These are phyloP conservation scores for Cyberlindnera saturnus DNA, from an alignment of 805 yeast genomes.

Conservation along the genomic window DNA sequence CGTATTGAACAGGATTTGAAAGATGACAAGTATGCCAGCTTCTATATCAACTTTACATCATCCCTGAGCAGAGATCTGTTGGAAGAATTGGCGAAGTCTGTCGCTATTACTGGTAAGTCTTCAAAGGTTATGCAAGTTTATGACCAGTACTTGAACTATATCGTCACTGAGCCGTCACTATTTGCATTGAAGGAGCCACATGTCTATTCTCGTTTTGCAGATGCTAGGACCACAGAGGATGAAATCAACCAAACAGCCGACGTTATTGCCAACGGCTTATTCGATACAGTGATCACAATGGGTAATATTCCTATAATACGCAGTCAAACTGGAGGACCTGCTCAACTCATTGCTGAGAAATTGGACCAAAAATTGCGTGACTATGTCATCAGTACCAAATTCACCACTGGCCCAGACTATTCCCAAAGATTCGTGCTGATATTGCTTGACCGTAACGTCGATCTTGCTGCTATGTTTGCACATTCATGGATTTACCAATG, in stretches of 20 bases:
- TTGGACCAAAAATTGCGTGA: slow-evolving; percentile 82
- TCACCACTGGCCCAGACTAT: slow-evolving; percentile 19
- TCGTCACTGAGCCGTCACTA: slow-evolving; percentile 88
- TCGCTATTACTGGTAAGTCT: slow-evolving; percentile 66
- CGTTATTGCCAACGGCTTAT: slow-evolving; percentile 70
- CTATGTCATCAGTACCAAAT: slow-evolving; percentile 62
- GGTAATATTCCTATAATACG: slow-evolving; percentile 85
- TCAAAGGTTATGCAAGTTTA: slow-evolving; percentile 76
- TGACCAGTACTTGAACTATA: slow-evolving; percentile 89
- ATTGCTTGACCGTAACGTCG: slow-evolving; percentile 82
- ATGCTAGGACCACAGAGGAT: slow-evolving; percentile 68
- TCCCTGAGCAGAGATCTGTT: slow-evolving; percentile 69
- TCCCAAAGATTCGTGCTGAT: slow-evolving; percentile 70
- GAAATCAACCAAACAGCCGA: slow-evolving; percentile 65
- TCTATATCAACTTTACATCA: slow-evolving; percentile 82
- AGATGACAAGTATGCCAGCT: slow-evolving; percentile 68
- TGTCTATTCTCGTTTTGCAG: slow-evolving; percentile 64
- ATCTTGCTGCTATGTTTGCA: slow-evolving; percentile 87
- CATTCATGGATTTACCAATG: slow-evolving; percentile 99
- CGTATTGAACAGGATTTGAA: slow-evolving; percentile 67
- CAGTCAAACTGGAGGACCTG: slow-evolving; percentile 90
- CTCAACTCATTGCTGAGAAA: slow-evolving; percentile 86
- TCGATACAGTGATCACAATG: slow-evolving; percentile 71
- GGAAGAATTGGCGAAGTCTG: slow-evolving; percentile 83
- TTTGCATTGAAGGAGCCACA: slow-evolving; percentile 69